Evolutionary conservation across 1,284 basidiomycete species (phyloP), one percentile per base, ranked within the genome.

Genomic region (Rhizoctonia solani): DNA sequence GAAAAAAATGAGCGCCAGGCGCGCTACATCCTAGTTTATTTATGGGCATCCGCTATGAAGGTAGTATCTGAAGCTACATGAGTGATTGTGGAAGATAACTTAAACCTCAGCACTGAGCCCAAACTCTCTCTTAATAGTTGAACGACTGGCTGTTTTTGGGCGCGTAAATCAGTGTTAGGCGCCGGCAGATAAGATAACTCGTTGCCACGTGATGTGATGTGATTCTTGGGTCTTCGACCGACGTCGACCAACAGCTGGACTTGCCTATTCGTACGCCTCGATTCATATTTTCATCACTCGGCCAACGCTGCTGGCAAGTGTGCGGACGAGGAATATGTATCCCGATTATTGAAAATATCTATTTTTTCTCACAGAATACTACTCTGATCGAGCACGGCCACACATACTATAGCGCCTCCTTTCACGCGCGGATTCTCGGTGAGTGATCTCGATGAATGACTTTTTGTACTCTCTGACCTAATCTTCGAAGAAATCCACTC

Each of bases 161-260:
- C 21, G 42, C 16, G 16, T 34, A 34, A 34, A 34, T 34, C 32
- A 34, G 47, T 42, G n/a, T 19, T 11, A 41, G 41, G 41, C 61
- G 49, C 61, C 41, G 49, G 11, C 4, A 65, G 61, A 65, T 65
- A 65, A 65, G 61, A 65, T 65, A 54, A 42, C 25, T 16, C 27
- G 46, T 44, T 65, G 61, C 61, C 61, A 65, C 61, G 61, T 65
- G 61, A 65, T 46, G 29, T 65, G 61, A 65, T 65, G 61, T 65
- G 61, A 65, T 65, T 65, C 61, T 54, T 50, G 61, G 61, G 49
- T 65, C 25, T 65, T 49, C 46, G 46, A 49, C 46, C 61, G 61
- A 65, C 61, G 49, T 54, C 61, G 61, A 65, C 61, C 61, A 65
- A 16, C 61, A 49, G 19, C 39, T 44, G 46, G 46, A 21, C 46